Base-by-base conservation (phyloP, 2,329 filamentous ascomycete genomes). In the Colletotrichum scovillei region DNA sequence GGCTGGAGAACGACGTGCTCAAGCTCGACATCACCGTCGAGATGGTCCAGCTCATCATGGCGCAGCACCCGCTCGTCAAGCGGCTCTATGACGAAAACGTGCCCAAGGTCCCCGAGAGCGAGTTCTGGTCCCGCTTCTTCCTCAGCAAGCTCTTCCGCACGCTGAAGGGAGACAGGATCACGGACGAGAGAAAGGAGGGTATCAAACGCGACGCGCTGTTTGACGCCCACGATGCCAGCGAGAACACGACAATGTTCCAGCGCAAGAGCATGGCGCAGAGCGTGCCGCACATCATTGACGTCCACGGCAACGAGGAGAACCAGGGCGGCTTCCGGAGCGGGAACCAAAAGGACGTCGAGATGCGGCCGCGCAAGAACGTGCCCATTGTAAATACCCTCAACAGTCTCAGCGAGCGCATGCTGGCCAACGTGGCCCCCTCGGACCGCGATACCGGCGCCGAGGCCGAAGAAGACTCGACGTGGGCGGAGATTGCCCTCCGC, bases 111-210 rank as follows among this genome's bases (percentile, higher is more conserved):
- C 91, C 88, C 30, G 94, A 97, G 78, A 88, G 88, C 69, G 91
- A 94, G 63, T 99, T 99, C 80, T 99, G 96, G 95, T 93, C 93
- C 6, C 90, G 94, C 16, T 99, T 99, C 84, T 98, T 99, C 81
- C 91, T 95, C 74, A 98, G 95, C 82, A 91, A 94, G 69, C 86
- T 99, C 9, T 95, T 95, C 76, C 98, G 98, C 84, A 96, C 95
- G 80, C 86, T 99, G 69, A 94, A 95, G 70, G 97, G 97, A 49
- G 95, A 98, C 83, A 93, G 94, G 65, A 91, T 97, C 57, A 91
- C 90, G 0, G 94, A 96, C 9, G 89, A 88, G 4, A 96, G 98
- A 81, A 86, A 91, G 19, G 89, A 90, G 9, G 74, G 74, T 8
- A 76, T 76, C 57, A 69, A 67, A 1, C 69, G 74, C 5, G 95